Evolutionary conservation across 1,139 yeast species (phyloP), one percentile per base, ranked within the genome.

Genomic region (Candida sanyaensis): DNA sequence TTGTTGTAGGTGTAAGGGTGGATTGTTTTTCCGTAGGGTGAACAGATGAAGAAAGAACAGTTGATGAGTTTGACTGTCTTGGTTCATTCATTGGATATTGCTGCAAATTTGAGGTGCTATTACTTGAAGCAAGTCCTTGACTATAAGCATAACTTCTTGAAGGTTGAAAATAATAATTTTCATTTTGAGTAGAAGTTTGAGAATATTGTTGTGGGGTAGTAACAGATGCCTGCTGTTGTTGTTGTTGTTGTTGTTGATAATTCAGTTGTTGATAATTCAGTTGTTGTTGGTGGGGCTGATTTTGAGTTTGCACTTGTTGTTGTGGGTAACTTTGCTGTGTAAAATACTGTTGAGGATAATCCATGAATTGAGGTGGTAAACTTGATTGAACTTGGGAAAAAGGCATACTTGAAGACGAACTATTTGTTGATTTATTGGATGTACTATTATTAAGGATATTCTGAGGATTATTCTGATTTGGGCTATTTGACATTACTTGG

Each of bases 401-500:
- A 12, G 45, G 41, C 45, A 43, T 47, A 27, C 21, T 40, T n/a
- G 33, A 6, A 10, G 37, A 28, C 26, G 38, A 38, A 28, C 26
- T 39, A 38, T 33, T 40, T 12, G 23, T 24, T 24, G 30, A 41
- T 17, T 23, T 32, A 36, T 33, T 43, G 29, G 38, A 8, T 13
- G 39, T n/a, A 10, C 8, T 36, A 24, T 46, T 37, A 42, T 28
- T 26, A 9, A 13, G 32, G 12, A 10, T 42, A 17, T 44, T 42
- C 30, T 12, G 21, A 27, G n/a, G 7, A 28, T 41, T 47, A 38
- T 28, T 42, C 33, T 26, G 45, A 26, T 41, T 43, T n/a, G 24
- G 44, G 41, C 43, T 48, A 48, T 48, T 42, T 42, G 51, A 43
- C 51, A 48, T 48, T 28, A 40, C 47, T 45, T 48, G 34, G 13